Percentiles rank a stretch among this genome's conserved stretches.
These are phyloP conservation scores for Nemania bipapillata DNA, from an alignment of 2,329 filamentous ascomycete species.

Conservation along the genomic window DNA sequence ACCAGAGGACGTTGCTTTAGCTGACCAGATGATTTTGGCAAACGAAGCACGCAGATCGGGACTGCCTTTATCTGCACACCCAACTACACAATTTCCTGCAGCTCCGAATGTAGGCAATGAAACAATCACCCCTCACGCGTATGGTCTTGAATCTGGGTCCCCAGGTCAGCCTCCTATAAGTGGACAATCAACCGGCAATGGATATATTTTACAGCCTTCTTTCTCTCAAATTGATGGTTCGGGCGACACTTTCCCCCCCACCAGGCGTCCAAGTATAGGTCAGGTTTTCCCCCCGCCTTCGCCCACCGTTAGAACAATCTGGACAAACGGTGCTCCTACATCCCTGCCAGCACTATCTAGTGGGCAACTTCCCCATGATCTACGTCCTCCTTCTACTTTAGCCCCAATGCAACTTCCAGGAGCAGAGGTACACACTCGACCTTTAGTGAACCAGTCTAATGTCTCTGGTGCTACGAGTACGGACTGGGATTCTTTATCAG, in stretches of 20 bases:
- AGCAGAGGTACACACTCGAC: constrained; percentile 34
- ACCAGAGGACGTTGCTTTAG: constrained; percentile 68
- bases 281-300: not conserved
- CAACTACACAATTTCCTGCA: constrained; percentile 7
- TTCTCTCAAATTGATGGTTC: not conserved
- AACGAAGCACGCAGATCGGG: constrained; percentile 43
- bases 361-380: not conserved
- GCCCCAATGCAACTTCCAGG: constrained; percentile 31
- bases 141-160: not conserved
- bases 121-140: not conserved
- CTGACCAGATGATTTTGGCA: constrained; percentile 55
- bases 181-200: not conserved
- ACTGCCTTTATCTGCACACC: constrained; percentile 17
- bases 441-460: not conserved
- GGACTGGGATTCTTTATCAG: constrained; percentile 31
- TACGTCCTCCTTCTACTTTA: constrained; percentile 3
- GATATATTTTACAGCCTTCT: not conserved
- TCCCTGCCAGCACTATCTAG: constrained; percentile 1
- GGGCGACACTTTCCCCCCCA: not conserved
- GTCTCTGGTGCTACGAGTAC: not conserved
- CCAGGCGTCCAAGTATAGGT: not conserved
- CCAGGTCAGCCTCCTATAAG: not conserved
- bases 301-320: not conserved
- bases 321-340: not conserved
- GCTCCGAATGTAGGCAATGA: not conserved